Evolutionary conservation across 305 asterid species (phyloP), one percentile per base, ranked within the genome.

Genomic region (Fraxinus floribunda): DNA sequence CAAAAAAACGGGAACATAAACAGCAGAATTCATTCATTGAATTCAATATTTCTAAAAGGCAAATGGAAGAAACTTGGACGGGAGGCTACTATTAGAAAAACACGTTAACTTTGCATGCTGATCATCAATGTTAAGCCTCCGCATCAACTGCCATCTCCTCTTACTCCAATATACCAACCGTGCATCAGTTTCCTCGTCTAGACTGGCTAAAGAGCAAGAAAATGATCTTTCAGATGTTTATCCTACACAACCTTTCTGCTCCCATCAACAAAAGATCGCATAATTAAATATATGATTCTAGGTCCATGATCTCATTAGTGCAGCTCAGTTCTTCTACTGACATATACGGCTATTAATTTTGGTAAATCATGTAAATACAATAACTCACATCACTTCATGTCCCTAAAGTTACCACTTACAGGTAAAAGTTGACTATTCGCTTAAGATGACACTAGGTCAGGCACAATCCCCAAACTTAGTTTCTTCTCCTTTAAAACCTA

Each of bases 401-500:
- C 78, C 22, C 86, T 78, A 80, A 85, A 76, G 76, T 77, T 57
- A 78, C 78, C 79, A 62, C 81, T 41, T 46, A 83, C 72, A 52
- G 77, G 85, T 60, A 72, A 44, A 84, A 85, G 72, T 62, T 84
- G 85, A 76, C 82, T 60, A 71, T 74, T 64, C 75, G 62, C 82
- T 29, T 86, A 55, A 76, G 76, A 64, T 30, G 88, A 62, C 11
- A 44, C 44, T 38, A 70, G 71, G 68, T 80, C 78, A 8, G 84
- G 68, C n/a, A 38, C 78, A 64, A 80, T 39, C 30, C 85, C 81
- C 39, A 22, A 52, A 44, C 80, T 77, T 88, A 78, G 75, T 75
- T 41, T 79, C 85, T 73, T 15, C 88, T 86, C 79, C 83, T 86
- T 83, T 85, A 71, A 86, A 71, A 79, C 77, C 86, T 18, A 78